phyloP scores from a whole-genome alignment of 306 rosid species.

The Cicer cuneatum region DNA sequence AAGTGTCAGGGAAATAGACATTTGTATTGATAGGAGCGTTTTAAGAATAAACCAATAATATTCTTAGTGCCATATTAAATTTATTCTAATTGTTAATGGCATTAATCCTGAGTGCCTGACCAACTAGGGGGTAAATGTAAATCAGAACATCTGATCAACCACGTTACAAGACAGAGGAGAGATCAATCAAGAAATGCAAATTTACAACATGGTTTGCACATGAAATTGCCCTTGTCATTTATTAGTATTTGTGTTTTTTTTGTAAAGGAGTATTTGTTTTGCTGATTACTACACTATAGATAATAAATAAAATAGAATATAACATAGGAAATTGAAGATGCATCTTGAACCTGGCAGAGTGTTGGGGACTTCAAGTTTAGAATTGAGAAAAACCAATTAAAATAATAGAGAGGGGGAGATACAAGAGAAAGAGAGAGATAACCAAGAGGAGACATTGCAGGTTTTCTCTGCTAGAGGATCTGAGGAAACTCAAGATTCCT shows the following conservation, averaged over 20 bases:
- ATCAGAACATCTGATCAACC: constrained; percentile 39
- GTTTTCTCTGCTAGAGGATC: constrained; percentile 44
- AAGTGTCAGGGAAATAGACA: constrained; percentile 35
- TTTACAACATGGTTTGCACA: constrained; percentile 24
- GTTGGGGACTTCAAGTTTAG: constrained; percentile 27
- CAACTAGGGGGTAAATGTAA: constrained; percentile 38
- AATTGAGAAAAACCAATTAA: constrained; percentile 16
- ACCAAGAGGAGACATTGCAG: constrained; percentile 12
- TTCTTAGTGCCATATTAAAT: constrained; percentile 30
- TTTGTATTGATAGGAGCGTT: constrained; percentile 36
- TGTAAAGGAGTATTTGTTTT: constrained; percentile 10
- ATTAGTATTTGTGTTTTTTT: constrained; percentile 23
- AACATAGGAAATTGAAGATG: constrained; percentile 40
- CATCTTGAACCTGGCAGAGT: constrained; percentile 32
- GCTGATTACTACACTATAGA: neutral
- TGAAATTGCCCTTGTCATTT: constrained; percentile 30
- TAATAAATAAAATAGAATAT: neutral
- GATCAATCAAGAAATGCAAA: constrained; percentile 26
- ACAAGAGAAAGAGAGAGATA: constrained; percentile 3
- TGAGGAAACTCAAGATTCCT: constrained; percentile 45
- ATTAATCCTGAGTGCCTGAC: constrained; percentile 26
- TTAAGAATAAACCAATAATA: constrained; percentile 41
- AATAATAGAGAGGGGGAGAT: neutral
- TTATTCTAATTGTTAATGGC: constrained; percentile 34
- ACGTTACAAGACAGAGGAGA: constrained; percentile 20